Conservation (phyloP, 1,139 yeast genomes). For the Hansenula lynferdii region DNA sequence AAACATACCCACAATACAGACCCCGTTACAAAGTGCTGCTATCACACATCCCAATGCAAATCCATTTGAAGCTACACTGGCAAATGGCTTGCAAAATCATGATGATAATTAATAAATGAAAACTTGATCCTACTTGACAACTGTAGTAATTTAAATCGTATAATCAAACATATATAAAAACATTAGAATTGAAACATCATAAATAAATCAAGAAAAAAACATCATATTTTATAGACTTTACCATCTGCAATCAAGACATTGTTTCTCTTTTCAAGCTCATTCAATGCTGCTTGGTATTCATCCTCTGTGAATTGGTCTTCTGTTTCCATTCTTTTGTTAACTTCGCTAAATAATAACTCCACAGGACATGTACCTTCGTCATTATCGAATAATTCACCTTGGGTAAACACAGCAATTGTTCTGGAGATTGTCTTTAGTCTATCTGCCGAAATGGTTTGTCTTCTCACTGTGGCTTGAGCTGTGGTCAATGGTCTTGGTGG, state of each 20-base stretch:
- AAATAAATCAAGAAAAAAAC: too few species aligned
- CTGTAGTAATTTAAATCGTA: too few species aligned
- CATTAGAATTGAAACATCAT: neutral
- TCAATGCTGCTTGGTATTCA: conserved; percentile 53
- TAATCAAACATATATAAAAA: too few species aligned
- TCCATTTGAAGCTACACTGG: conserved; percentile 22
- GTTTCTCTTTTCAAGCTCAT: conserved; percentile 48
- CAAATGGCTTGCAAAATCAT: conserved; percentile 5
- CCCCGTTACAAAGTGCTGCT: conserved; percentile 1
- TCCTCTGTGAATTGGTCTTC: conserved; percentile 52
- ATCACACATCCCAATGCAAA: conserved; percentile 6
- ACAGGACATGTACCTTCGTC: conserved; percentile 41
- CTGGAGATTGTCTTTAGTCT: conserved; percentile 42
- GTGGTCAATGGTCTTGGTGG: conserved; percentile 19
- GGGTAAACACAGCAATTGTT: conserved; percentile 40
- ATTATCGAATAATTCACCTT: conserved; percentile 40
- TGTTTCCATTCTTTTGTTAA: conserved; percentile 51
- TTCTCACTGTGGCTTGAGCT: conserved; percentile 12
- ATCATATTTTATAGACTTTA: conserved; percentile 42
- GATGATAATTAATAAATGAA: too few species aligned
- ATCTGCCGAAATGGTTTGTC: conserved; percentile 39
- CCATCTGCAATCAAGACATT: conserved; percentile 59
- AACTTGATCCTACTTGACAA: too few species aligned
- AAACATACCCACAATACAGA: neutral
- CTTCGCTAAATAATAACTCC: conserved; percentile 36